Base-by-base conservation (phyloP, 2,329 filamentous ascomycete genomes). In the Pseudocercospora cruenta region DNA sequence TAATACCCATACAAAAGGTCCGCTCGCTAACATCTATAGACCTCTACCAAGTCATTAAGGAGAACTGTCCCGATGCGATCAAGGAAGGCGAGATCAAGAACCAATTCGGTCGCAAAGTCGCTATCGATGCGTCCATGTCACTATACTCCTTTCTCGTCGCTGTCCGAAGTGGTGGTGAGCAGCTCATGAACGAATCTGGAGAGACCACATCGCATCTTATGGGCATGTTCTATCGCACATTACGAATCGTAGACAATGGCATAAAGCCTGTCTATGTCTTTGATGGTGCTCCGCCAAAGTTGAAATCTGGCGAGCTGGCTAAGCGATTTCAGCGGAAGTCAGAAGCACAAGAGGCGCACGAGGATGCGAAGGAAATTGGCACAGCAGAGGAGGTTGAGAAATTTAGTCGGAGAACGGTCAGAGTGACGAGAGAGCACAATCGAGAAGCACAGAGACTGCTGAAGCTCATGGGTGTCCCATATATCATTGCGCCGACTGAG, bases 211-310 rank as follows among this genome's bases (percentile, higher is more conserved):
- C 95, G 19, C 95, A 99, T 79, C 84, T 99, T 16, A 98, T 99
- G 94, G 95, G 95, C 76, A 94, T 99, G 89, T 99, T 99, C 84
- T 99, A 99, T 84, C 94, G 95, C 74, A 99, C 95, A 2, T 86
- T 99, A 6, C 93, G 95, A 74, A 98, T 99, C 83, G 92, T 98
- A 75, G 95, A 99, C 81, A 98, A 97, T 75, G 95, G 95, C 65
- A 98, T 99, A 83, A 99, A 99, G 79, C 95, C 95, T 1, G 87
- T 99, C 72, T 99, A 97, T 80, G 94, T 99, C 65, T 99, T 99
- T 78, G 95, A 99, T 74, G 95, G 95, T 65, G 93, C 94, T 9
- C 95, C 95, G 19, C 95, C 95, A 0, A 98, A 97, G 79, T 89
- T 99, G 78, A 99, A 99, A 82, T 97, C 93, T 0, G 95, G 95